These are phyloP conservation scores for Solanum peruvianum DNA, from an alignment of 257 asterid species.

Conservation along the genomic window DNA sequence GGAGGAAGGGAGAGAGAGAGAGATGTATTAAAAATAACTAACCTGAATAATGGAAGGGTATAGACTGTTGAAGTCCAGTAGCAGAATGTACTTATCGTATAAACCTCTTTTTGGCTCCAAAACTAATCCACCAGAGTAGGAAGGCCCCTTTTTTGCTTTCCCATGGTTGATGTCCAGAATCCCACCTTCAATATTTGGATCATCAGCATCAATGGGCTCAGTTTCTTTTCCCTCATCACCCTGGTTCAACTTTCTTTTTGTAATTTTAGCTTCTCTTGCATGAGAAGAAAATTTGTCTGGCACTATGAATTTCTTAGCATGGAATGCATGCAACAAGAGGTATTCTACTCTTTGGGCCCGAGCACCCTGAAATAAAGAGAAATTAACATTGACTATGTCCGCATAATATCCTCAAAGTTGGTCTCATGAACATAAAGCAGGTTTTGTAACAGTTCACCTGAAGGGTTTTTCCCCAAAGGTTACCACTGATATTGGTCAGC, in stretches of 20 bases:
- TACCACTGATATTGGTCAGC: slow-evolving; percentile 89
- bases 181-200: slow-evolving; percentile 36
- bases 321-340: slow-evolving; percentile 85
- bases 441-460: slow-evolving; percentile 38
- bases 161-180: slow-evolving; percentile 30
- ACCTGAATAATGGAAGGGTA: slow-evolving; percentile 99
- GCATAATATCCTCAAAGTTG: neutral
- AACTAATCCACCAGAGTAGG: slow-evolving; percentile 93
- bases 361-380: slow-evolving; percentile 58
- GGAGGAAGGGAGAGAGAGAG: neutral
- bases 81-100: slow-evolving; percentile 84
- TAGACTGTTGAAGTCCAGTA: slow-evolving; percentile 97
- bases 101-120: slow-evolving; percentile 96
- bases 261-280: slow-evolving; percentile 40
- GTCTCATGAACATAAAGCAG: slow-evolving; percentile 2
- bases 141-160: slow-evolving; percentile 74
- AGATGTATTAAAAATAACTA: slow-evolving; percentile 5
- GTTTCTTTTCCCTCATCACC: slow-evolving; percentile 44
- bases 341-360: slow-evolving; percentile 99
- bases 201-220: slow-evolving; percentile 26
- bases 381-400: neutral
- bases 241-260: slow-evolving; percentile 50
- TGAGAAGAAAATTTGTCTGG: slow-evolving; percentile 72
- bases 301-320: slow-evolving; percentile 78
- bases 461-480: slow-evolving; percentile 95